These are phyloP conservation scores for Paramecium pentaurelia DNA, from an alignment of 73 alveolate species.

Conservation along the genomic window DNA sequence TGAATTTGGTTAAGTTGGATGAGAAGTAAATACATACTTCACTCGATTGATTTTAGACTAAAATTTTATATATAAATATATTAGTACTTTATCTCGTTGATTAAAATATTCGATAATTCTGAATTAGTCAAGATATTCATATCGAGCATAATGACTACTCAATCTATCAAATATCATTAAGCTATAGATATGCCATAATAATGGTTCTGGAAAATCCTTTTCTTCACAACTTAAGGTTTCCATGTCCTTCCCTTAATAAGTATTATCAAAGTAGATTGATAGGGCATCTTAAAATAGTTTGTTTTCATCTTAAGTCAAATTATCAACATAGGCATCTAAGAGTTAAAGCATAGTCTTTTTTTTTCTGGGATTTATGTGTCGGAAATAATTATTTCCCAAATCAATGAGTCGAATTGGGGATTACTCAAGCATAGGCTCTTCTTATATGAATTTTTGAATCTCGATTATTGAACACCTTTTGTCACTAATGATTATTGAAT, in stretches of 20 bases:
- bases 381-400: conserved; percentile 6
- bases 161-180: conserved; percentile 23
- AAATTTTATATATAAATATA: neutral
- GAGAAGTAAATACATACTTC: conserved; percentile 26
- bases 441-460: too few relatives aligned
- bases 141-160: conserved; percentile 30
- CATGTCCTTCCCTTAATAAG: conserved; percentile 5
- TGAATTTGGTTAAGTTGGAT: conserved; percentile 33
- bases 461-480: too few relatives aligned
- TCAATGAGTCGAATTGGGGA: too few relatives aligned
- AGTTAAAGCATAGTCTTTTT: conserved; percentile 19
- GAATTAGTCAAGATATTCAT: conserved; percentile 16
- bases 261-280: conserved; percentile 31
- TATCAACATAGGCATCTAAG: conserved; percentile 38
- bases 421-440: too few relatives aligned
- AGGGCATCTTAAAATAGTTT: neutral
- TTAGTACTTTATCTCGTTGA: neutral
- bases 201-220: neutral
- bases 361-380: conserved; percentile 37
- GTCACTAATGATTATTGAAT: too few relatives aligned
- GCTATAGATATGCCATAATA: conserved; percentile 17
- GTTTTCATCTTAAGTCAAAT: neutral
- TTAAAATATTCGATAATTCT: neutral
- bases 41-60: conserved; percentile 6
- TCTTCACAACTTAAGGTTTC: neutral